Percentiles rank a stretch among this genome's conserved stretches.
phyloP scores from a whole-genome alignment of 2,329 filamentous ascomycete genomes.

The Byssothecium circinans region DNA sequence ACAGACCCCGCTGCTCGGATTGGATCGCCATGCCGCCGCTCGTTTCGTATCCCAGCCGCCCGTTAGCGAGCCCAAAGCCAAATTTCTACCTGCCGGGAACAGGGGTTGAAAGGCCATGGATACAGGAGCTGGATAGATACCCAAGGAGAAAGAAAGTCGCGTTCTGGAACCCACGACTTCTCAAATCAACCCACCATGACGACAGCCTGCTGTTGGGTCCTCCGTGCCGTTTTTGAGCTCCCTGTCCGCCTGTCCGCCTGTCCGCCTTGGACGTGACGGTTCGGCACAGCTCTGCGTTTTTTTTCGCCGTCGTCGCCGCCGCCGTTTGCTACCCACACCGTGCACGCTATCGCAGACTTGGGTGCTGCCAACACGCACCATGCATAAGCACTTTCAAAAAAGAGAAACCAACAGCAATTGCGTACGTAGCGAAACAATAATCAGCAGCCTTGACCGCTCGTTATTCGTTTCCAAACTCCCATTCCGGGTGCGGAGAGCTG shows the following conservation, averaged over 20 bases:
- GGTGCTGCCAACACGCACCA: too few species aligned
- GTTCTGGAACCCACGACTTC: neutral
- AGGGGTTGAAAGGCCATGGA: conserved; percentile 6
- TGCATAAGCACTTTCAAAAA: too few species aligned
- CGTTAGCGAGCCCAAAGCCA: conserved; percentile 26
- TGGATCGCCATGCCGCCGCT: conserved; percentile 6
- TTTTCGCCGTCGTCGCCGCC: too few species aligned
- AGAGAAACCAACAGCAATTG: neutral
- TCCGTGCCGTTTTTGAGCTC: too few species aligned
- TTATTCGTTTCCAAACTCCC: too few species aligned
- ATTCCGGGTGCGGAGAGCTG: too few species aligned
- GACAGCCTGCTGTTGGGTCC: too few species aligned
- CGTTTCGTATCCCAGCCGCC: conserved; percentile 17
- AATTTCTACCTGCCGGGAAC: conserved; percentile 27
- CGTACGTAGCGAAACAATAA: neutral
- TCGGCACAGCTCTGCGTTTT: too few species aligned
- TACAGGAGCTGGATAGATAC: neutral
- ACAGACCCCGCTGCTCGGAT: conserved; percentile 7
- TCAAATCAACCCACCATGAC: neutral
- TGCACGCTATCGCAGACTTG: too few species aligned
- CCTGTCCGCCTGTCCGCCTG: too few species aligned
- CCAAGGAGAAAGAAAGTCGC: neutral
- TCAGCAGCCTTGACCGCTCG: neutral
- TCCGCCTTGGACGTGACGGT: too few species aligned
- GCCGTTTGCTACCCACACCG: too few species aligned